Evolutionary conservation across 495 filamentous ascomycete species (phyloP), one percentile per base, ranked within the genome.

Genomic region (Daldinia vernicosa): DNA sequence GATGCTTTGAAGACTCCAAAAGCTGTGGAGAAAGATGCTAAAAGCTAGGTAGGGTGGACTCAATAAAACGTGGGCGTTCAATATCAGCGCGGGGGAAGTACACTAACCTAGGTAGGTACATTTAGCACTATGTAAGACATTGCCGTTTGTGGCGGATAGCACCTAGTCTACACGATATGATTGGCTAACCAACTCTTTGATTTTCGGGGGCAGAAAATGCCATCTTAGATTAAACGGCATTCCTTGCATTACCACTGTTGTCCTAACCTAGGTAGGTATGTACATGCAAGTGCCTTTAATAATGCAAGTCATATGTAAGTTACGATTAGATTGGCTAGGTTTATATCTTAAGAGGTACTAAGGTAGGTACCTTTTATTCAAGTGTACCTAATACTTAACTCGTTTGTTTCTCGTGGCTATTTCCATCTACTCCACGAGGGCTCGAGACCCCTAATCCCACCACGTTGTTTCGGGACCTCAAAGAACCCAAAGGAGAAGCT

Each of bases 141-240:
- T 76, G 33, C 74, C 66, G 68, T 74, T 76, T 76, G 71, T 65
- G 69, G 74, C 54, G 61, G 58, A 35, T 39, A 54, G n/a, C 4
- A 22, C 50, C 39, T 19, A 43, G 30, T 3, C 39, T 15, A 11
- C 4, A 30, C 17, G 14, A 35, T 33, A 43, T 76, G 60, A 76
- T 76, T 76, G 70, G 74, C 27, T 55, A 17, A 55, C 14, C 37
- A 17, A 8, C 9, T 37, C 17, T 27, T 12, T n/a, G 2, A 45
- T 43, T 19, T 24, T 28, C 27, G 11, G 56, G 56, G 35, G 28
- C 3, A 33, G 5, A 7, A 24, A 12, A 60, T 43, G 40, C 15
- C 40, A 50, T 26, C 58, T 51, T 24, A 51, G 39, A 61, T 50
- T 61, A 19, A 47, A 33, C 35, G 22, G 5, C 39, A 6, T 59